Percentiles rank a stretch among this genome's conserved stretches.
Conservation (phyloP, 75 land plant species). For the Selaginella tamariscina region DNA sequence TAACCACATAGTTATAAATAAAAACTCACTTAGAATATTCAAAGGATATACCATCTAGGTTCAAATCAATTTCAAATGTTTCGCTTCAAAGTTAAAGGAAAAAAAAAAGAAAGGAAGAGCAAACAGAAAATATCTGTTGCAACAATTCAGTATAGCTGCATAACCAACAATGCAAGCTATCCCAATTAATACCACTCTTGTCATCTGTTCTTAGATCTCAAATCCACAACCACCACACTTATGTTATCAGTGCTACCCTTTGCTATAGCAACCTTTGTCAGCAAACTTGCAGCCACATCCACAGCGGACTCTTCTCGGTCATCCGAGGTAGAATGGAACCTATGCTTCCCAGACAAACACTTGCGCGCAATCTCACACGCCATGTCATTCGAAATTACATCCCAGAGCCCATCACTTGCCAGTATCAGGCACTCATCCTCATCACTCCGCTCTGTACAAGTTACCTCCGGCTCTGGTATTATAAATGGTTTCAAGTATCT, state of each 20-base stretch:
- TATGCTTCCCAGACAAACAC: slow-evolving; percentile 28
- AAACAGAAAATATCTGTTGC: too few species aligned
- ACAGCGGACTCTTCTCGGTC: slow-evolving; percentile 44
- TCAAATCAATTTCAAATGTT: too few species aligned
- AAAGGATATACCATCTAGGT: too few species aligned
- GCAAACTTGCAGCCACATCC: slow-evolving; percentile 57
- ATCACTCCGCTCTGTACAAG: slow-evolving; percentile 33
- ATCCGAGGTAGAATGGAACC: not conserved
- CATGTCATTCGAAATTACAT: slow-evolving; percentile 55
- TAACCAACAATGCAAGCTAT: too few species aligned
- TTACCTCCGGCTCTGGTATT: slow-evolving; percentile 64
- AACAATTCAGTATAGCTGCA: too few species aligned
- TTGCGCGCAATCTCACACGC: slow-evolving; percentile 54
- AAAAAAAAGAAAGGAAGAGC: too few species aligned
- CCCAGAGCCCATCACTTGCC: slow-evolving; percentile 90
- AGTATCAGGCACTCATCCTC: slow-evolving; percentile 72
- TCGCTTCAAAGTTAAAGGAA: too few species aligned
- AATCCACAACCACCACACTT: slow-evolving; percentile 78
- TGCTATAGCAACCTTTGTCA: slow-evolving; percentile 63
- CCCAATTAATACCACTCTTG: not conserved
- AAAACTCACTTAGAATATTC: too few species aligned
- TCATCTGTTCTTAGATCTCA: slow-evolving; percentile 13
- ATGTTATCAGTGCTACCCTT: slow-evolving; percentile 67
- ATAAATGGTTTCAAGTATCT: slow-evolving; percentile 54
- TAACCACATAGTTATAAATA: too few species aligned